Conservation (phyloP, 306 rosid species). For the Acacia melanoxylon region DNA sequence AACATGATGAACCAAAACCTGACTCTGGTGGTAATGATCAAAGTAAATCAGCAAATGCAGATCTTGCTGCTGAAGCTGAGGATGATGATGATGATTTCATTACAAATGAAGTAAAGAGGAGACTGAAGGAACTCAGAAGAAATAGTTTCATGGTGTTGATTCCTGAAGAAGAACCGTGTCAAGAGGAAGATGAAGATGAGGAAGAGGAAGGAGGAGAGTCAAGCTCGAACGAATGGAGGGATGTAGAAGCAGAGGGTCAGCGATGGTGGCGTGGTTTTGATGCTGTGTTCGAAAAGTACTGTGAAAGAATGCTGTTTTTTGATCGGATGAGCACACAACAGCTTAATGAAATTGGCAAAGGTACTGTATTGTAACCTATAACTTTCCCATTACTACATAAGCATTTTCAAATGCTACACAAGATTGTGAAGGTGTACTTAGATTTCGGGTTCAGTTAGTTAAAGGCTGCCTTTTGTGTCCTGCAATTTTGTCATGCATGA, state of each 20-base stretch:
- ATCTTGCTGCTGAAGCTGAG: slow-evolving; percentile 60
- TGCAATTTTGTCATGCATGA: neutral
- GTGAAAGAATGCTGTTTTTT: slow-evolving; percentile 83
- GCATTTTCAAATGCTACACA: neutral
- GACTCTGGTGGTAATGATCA: slow-evolving; percentile 38
- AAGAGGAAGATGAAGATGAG: slow-evolving; percentile 78
- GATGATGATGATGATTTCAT: slow-evolving; percentile 90
- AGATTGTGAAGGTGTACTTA: neutral
- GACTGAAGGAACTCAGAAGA: slow-evolving; percentile 89
- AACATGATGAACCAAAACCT: slow-evolving; percentile 52
- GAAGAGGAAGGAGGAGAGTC: slow-evolving; percentile 58
- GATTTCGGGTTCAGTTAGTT: neutral
- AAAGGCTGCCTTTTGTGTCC: slow-evolving; percentile 1
- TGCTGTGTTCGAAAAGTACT: slow-evolving; percentile 79
- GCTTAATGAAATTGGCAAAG: slow-evolving; percentile 59
- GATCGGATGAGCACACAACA: slow-evolving; percentile 71
- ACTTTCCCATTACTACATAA: neutral
- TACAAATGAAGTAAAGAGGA: slow-evolving; percentile 84
- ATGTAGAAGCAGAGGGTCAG: slow-evolving; percentile 93
- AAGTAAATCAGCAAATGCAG: slow-evolving; percentile 52
- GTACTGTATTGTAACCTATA: slow-evolving; percentile 23
- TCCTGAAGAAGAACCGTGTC: slow-evolving; percentile 87
- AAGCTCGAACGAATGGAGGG: slow-evolving; percentile 81
- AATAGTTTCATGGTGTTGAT: slow-evolving; percentile 95
- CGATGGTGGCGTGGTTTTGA: slow-evolving; percentile 98